Evolutionary conservation across 2,329 filamentous ascomycete species (phyloP).

Genomic region (Monilinia laxa): DNA sequence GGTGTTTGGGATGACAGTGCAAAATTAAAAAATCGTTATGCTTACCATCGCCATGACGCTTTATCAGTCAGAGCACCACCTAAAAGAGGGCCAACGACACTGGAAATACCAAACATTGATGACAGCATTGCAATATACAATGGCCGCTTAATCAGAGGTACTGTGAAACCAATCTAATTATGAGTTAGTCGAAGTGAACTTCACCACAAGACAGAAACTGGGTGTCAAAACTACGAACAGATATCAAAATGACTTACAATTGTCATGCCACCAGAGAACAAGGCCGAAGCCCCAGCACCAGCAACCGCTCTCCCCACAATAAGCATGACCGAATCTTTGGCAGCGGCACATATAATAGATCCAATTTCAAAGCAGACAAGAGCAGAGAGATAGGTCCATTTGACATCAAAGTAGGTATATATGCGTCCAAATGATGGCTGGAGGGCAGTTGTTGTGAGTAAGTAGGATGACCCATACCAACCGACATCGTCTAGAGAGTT

Average conservation of each 20-base stretch:
- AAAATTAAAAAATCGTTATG: background rate
- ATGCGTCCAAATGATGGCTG: constrained; percentile 41
- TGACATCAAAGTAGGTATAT: constrained; percentile 42
- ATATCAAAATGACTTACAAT: constrained; percentile 10
- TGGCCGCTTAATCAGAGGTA: constrained; percentile 36
- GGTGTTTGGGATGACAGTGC: background rate
- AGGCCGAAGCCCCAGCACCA: constrained; percentile 39
- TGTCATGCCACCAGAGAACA: constrained; percentile 40
- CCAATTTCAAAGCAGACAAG: constrained; percentile 42
- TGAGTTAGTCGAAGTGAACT: constrained; percentile 34
- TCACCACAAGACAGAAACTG: background rate
- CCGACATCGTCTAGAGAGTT: constrained; percentile 44
- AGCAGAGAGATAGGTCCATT: constrained; percentile 39
- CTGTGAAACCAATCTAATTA: constrained; percentile 42
- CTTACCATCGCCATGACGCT: constrained; percentile 43
- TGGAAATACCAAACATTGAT: constrained; percentile 41
- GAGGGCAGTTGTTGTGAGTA: constrained; percentile 43
- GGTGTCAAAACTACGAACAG: background rate
- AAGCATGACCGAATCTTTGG: constrained; percentile 41
- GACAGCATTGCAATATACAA: constrained; percentile 40
- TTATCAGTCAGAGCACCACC: constrained; percentile 44
- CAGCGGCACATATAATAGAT: constrained; percentile 41
- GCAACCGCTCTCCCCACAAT: constrained; percentile 43
- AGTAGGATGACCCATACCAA: constrained; percentile 43
- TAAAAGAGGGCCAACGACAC: constrained; percentile 42